Evolutionary conservation across 23 red algal species (phyloP).

Genomic region (Gracilaria caudata): DNA sequence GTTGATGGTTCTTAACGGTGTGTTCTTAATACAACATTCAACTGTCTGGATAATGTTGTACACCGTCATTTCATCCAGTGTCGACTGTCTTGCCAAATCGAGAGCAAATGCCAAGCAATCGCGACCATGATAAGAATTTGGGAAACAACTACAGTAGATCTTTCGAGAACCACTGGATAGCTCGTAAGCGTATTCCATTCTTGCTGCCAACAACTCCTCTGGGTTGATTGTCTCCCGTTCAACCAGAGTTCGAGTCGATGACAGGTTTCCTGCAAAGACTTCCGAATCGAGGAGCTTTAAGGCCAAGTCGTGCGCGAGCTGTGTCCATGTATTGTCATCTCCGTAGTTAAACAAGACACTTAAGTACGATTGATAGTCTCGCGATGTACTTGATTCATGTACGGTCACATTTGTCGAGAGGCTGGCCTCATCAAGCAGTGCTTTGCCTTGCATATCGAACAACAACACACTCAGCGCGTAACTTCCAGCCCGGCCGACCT

Average conservation of each 20-base stretch:
- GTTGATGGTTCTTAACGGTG: constrained; percentile 56
- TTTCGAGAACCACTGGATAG: constrained; percentile 41
- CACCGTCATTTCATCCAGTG: constrained; percentile 52
- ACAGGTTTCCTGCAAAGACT: neutral
- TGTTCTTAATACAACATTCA: constrained; percentile 67
- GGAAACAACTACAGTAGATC: constrained; percentile 73
- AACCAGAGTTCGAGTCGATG: neutral
- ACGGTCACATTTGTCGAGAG: constrained; percentile 60
- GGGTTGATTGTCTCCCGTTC: constrained; percentile 8
- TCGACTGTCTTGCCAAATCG: constrained; percentile 37
- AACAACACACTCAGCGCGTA: constrained; percentile 56
- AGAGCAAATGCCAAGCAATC: constrained; percentile 44
- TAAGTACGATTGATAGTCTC: constrained; percentile 10
- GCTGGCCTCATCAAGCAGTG: constrained; percentile 34
- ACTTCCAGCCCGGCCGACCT: constrained; percentile 55
- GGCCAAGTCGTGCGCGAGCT: constrained; percentile 68
- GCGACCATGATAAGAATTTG: constrained; percentile 65
- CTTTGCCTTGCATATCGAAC: constrained; percentile 73
- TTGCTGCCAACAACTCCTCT: constrained; percentile 58
- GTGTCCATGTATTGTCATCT: constrained; percentile 76
- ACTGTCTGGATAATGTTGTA: constrained; percentile 65
- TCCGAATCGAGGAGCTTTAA: constrained; percentile 56
- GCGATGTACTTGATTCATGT: constrained; percentile 11
- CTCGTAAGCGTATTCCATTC: constrained; percentile 47
- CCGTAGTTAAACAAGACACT: constrained; percentile 57